Conservation (phyloP, 768 basidiomycete genomes). For the Brasilioporus rufonigricans region DNA sequence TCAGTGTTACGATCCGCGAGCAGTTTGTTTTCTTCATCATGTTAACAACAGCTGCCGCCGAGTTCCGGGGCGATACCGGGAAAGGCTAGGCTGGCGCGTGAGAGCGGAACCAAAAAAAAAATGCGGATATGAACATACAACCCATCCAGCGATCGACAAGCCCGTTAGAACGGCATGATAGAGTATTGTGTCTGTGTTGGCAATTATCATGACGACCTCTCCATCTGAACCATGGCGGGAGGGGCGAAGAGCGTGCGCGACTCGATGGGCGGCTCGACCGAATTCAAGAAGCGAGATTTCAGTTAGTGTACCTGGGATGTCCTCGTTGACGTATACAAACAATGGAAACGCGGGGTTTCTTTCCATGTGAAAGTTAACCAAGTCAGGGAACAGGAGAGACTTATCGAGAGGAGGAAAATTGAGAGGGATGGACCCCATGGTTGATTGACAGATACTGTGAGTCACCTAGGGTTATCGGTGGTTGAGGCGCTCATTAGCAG, state of each 20-base stretch:
- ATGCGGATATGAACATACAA: constrained; percentile 28
- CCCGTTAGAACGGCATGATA: constrained; percentile 34
- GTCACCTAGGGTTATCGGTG: no score
- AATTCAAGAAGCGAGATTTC: constrained; percentile 30
- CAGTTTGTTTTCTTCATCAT: constrained; percentile 24
- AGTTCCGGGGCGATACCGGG: constrained; percentile 39
- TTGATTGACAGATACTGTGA: no score
- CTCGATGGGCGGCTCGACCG: constrained; percentile 28
- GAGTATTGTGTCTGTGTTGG: constrained; percentile 32
- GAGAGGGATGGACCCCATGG: constrained; percentile 1
- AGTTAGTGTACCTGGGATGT: constrained; percentile 5
- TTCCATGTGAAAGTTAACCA: no score
- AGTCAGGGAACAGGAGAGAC: constrained; percentile 22
- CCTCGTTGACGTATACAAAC: constrained; percentile 17
- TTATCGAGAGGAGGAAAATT: constrained; percentile 23
- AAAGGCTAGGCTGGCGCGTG: constrained; percentile 26
- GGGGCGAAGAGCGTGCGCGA: constrained; percentile 41
- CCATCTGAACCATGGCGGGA: constrained; percentile 21
- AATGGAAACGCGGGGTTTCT: constrained; percentile 23
- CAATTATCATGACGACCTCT: constrained; percentile 24
- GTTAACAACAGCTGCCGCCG: constrained; percentile 35
- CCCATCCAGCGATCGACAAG: constrained; percentile 39
- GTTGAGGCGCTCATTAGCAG: no score
- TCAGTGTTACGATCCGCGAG: constrained; percentile 14
- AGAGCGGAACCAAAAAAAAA: constrained; percentile 26